These are phyloP conservation scores for Lactifluus rugatus DNA, from an alignment of 768 basidiomycete species.

Conservation along the genomic window DNA sequence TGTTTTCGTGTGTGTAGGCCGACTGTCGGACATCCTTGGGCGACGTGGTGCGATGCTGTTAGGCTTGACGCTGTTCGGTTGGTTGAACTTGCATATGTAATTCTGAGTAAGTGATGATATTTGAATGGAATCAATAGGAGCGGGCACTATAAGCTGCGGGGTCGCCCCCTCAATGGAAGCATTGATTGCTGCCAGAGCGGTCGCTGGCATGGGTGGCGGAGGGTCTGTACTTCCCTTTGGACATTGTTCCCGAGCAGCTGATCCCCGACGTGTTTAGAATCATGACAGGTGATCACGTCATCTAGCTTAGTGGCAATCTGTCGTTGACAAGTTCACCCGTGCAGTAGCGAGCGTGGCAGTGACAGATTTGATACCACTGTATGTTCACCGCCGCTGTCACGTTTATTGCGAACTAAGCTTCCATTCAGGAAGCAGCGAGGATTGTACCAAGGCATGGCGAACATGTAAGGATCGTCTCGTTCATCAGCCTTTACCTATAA, in stretches of 20 bases:
- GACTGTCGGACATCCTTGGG: constrained; percentile 76
- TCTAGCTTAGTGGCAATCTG: constrained; percentile 6
- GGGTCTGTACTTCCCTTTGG: constrained; percentile 45
- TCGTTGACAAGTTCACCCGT: neutral
- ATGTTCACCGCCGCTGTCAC: constrained; percentile 26
- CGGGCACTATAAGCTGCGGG: constrained; percentile 81
- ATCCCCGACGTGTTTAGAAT: constrained; percentile 38
- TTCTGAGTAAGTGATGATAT: constrained; percentile 1
- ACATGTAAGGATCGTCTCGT: constrained; percentile 48
- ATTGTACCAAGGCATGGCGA: constrained; percentile 85
- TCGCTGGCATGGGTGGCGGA: constrained; percentile 91
- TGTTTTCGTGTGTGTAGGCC: constrained; percentile 39
- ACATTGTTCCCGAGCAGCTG: constrained; percentile 20
- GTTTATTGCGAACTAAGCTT: constrained; percentile 7
- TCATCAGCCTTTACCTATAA: neutral
- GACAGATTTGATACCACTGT: constrained; percentile 85
- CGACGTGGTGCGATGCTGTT: constrained; percentile 82
- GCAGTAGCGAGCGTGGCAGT: constrained; percentile 76
- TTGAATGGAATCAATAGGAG: constrained; percentile 34
- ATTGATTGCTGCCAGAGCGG: constrained; percentile 69
- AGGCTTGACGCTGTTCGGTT: constrained; percentile 73
- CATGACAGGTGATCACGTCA: constrained; percentile 57
- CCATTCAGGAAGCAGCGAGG: constrained; percentile 66
- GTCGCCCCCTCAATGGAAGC: constrained; percentile 77
- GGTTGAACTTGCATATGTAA: constrained; percentile 24